phyloP scores from a whole-genome alignment of 2,329 filamentous ascomycete species.

The Nemania bipapillata region DNA sequence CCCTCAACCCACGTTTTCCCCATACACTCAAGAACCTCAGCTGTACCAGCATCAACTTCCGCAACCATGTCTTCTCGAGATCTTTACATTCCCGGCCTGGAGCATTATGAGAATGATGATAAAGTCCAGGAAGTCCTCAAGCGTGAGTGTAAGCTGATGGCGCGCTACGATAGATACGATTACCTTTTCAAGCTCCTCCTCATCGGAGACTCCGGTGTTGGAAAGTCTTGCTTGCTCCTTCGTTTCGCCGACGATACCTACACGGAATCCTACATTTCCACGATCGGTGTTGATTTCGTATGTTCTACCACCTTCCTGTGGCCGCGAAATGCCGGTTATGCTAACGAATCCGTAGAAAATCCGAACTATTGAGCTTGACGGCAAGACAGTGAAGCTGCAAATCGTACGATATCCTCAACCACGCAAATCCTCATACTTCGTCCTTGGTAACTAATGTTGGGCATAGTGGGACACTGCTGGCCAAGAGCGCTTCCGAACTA shows the following conservation, averaged over 20 bases:
- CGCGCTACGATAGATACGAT: constrained; percentile 81
- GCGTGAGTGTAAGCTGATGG: constrained; percentile 26
- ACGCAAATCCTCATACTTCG: background rate
- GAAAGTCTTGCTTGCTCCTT: constrained; percentile 98
- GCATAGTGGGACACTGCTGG: constrained; percentile 98
- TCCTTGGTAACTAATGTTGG: constrained; percentile 48
- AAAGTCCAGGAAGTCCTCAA: constrained; percentile 42
- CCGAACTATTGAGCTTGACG: constrained; percentile 98
- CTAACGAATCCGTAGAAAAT: constrained; percentile 78
- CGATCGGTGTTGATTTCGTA: constrained; percentile 99
- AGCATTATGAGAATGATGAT: constrained; percentile 40
- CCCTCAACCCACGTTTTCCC: background rate
- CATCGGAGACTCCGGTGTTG: constrained; percentile 99
- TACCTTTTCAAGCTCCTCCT: constrained; percentile 99
- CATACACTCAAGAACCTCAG: constrained; percentile 26
- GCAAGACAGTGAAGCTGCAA: constrained; percentile 99
- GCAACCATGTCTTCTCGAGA: constrained; percentile 31
- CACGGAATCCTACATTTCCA: constrained; percentile 99
- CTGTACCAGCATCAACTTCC: constrained; percentile 12
- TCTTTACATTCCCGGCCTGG: constrained; percentile 37
- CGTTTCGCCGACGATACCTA: constrained; percentile 99
- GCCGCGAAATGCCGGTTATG: constrained; percentile 49
- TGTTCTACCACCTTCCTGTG: constrained; percentile 53
- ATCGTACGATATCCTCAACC: constrained; percentile 73
- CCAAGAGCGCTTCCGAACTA: constrained; percentile 99